Conservation (phyloP, 1,284 basidiomycete genomes). For the Melampsora larici-populina region DNA sequence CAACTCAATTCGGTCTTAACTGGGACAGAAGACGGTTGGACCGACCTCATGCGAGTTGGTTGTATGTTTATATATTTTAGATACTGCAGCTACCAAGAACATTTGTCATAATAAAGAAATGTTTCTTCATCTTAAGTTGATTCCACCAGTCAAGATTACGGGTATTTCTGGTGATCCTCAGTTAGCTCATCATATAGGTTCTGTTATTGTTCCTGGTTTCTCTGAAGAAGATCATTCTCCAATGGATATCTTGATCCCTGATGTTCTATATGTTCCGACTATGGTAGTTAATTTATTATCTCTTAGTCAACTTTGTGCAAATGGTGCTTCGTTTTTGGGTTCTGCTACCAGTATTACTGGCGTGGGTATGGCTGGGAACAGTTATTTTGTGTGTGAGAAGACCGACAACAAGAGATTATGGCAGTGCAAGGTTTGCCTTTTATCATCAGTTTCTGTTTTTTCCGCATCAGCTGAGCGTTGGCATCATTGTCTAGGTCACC, state of each 20-base stretch:
- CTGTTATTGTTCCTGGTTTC: not conserved
- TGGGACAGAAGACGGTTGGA: too few relatives aligned
- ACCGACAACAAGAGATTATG: not conserved
- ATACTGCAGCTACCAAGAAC: not conserved
- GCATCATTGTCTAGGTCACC: not conserved
- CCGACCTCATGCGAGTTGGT: too few relatives aligned
- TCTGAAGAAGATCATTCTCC: not conserved
- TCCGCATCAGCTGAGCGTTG: not conserved
- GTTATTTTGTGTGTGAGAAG: not conserved
- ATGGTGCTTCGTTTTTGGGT: not conserved
- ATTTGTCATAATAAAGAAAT: not conserved
- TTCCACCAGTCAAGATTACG: not conserved
- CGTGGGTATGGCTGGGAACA: not conserved
- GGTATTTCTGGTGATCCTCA: not conserved
- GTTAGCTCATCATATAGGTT: not conserved
- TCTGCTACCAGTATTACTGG: not conserved
- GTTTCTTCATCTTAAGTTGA: not conserved
- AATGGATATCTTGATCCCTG: not conserved
- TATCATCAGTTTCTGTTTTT: not conserved
- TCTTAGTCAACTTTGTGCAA: not conserved
- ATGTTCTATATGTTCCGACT: too few relatives aligned
- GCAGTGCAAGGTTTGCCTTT: not conserved
- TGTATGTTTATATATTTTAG: not conserved
- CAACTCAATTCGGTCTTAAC: too few relatives aligned
- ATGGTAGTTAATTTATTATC: not conserved